Evolutionary conservation across 2,329 filamentous ascomycete species (phyloP), one percentile per base, ranked within the genome.

Genomic region (Helotiales sp.): DNA sequence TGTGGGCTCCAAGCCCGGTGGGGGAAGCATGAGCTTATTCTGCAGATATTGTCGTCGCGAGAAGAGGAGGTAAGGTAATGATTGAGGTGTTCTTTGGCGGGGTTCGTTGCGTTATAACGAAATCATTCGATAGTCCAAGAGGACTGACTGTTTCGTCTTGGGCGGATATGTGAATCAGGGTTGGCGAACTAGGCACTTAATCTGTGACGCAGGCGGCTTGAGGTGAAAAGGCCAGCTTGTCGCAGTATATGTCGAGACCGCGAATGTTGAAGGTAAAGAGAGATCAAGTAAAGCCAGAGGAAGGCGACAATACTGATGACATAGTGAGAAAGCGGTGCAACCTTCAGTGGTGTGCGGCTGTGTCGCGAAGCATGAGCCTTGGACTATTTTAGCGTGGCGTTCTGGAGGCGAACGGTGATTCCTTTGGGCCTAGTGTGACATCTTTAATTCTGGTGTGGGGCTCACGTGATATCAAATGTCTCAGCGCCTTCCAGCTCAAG

Each of bases 1-100:
- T 47, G 63, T 60, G 63, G 66, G 63, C 66, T 66, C 65, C 48
- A 68, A 59, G 59, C 67, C 67, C 59, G 66, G 64, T 52, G 68
- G 66, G 36, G 67, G 66, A 40, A 66, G 63, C 69, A 71, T 71
- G 29, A 22, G 27, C 33, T 44, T 12, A 22, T 30, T 42, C 22
- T 44, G 40, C 40, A 25, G 22, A 25, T 44, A 13, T 44, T 44
- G 13, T 2, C 22, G 12, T 44, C 17, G 50, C 27, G 36, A 30
- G 27, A 10, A 22, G 19, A 27, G 40, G 40, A 13, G n/a, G n/a
- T n/a, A n/a, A n/a, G n/a, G n/a, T n/a, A n/a, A n/a, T n/a, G n/a
- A n/a, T n/a, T n/a, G n/a, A 13, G 31, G 12, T 12, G 38, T 42
- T 42, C 15, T 19, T 13, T 27, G 24, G 1, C 22, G 9, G 17